A percentile compares a stretch with the other conserved stretches of the same genome.
These are phyloP conservation scores for Lentinula guzmanii DNA, from an alignment of 768 basidiomycete genomes.

Conservation along the genomic window DNA sequence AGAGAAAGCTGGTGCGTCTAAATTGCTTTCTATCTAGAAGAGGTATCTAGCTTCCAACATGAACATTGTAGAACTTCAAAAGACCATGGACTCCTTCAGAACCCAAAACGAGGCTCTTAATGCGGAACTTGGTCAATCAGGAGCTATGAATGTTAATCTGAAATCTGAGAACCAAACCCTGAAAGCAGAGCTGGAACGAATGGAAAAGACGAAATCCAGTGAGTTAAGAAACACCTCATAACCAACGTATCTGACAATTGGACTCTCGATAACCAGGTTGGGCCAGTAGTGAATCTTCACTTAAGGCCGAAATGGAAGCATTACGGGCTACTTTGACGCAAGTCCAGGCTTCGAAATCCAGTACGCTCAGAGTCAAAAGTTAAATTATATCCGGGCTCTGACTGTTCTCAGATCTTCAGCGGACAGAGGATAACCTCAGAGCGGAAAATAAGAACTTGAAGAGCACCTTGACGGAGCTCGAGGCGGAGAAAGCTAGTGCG, in stretches of 20 bases:
- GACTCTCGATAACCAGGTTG: neutral
- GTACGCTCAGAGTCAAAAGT: neutral
- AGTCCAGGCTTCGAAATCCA: conserved; percentile 1
- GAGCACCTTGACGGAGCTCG: neutral
- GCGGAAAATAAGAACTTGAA: conserved; percentile 4
- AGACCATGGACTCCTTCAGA: neutral
- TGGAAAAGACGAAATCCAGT: conserved; percentile 26
- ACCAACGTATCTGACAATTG: neutral
- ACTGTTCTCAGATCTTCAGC: conserved; percentile 22
- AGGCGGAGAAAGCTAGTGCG: conserved; percentile 4
- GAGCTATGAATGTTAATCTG: neutral
- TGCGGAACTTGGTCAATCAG: neutral
- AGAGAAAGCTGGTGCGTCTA: conserved; percentile 8
- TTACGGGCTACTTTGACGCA: neutral
- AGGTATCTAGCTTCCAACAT: neutral
- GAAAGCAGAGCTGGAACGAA: conserved; percentile 20
- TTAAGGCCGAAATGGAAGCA: conserved; percentile 14
- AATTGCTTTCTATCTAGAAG: neutral
- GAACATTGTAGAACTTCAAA: neutral
- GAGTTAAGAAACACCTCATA: conserved; percentile 7
- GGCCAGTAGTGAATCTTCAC: conserved; percentile 7
- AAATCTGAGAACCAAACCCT: conserved; percentile 21
- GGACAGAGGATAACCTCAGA: conserved; percentile 19
- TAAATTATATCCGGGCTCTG: neutral
- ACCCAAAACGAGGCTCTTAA: conserved; percentile 1